Evolutionary conservation across 73 alveolate genomes (phyloP), one percentile per base, ranked within the genome.

Genomic region (Chromera velia): DNA sequence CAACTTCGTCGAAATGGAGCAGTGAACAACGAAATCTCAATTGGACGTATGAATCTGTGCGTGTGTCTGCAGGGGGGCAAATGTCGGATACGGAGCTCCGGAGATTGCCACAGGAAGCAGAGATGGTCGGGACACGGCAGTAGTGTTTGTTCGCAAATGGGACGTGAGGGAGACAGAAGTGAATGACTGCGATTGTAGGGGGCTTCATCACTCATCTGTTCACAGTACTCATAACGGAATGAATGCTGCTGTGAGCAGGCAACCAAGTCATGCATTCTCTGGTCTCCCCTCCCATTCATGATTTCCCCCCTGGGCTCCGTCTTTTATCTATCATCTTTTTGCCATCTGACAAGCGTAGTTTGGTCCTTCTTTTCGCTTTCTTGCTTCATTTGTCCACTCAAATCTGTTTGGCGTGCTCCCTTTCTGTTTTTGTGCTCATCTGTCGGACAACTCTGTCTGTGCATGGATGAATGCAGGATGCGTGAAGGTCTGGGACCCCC

Each of bases 71-170:
- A 40, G 55, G 55, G 55, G 55, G 4, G 22, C 4, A 13, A 40
- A 40, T 10, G 83, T 90, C 28, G 96, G 92, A 32, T 87, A 89
- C 63, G 99, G 99, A 13, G 98, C 98, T 19, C 97, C 99, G 27
- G 99, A 96, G 88, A 90, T 97, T 31, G 98, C 94, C 28, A 97
- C 99, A 6, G 99, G 98, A 27, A 97, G 99, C 67, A 77, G 98
- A 71, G 99, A 97, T 80, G 99, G 98, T 31, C 69, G 80, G 28
- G 80, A 70, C 27, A 65, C 74, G 28, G 77, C 27, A 19, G 48
- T n/a, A n/a, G n/a, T n/a, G n/a, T 70, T 34, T 34, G 45, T 4
- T 0, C 1, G 1, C 26, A 32, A 32, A n/a, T 69, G 1, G 24
- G 34, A 69, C 69, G 1, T 32, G 0, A 7, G 6, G 34, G 34